Evolutionary conservation across 805 yeast genomes (phyloP), one percentile per base, ranked within the genome.

Genomic region (Dipodascus geniculatus): DNA sequence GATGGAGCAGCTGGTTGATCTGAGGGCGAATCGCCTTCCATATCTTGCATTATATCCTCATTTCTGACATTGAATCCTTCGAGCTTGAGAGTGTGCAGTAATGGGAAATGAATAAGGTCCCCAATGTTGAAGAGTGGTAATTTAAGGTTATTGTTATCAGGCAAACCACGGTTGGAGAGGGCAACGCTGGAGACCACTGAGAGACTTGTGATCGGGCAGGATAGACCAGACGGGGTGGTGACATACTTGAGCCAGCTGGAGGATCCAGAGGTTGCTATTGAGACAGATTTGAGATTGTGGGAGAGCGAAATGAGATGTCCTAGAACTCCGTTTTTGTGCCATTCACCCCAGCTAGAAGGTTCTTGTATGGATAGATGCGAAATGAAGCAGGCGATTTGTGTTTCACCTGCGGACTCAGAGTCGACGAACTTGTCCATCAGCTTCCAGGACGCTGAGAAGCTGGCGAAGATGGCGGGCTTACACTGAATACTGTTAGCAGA

Each of bases 221-320:
- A 17, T 47, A 47, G n/a, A 9, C 19, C 35, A 23, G 31, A 44
- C 48, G 42, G 44, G 50, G 9, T 57, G 17, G 8, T 42, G 23
- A 55, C 55, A 28, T 55, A 55, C 48, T 55, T 55, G 24, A 55
- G 35, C 57, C 57, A 55, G 3, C 51, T 52, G 8, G 57, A 55
- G 1, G 57, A 52, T 23, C 57, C 57, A 35, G 58, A 55, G 28
- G 50, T 51, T n/a, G 48, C 49, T 22, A 55, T 14, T 1, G 31
- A 19, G 24, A 55, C 24, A 11, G 38, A 8, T 2, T 6, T 6
- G 42, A 55, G 51, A 31, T 52, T 52, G 35, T 42, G 55, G 38
- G 51, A 52, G 31, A 48, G 17, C 9, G 42, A 22, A 48, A 55
- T 48, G n/a, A 55, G 33, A 23, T 52, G 52, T 22, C 33, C 52